Evolutionary conservation across 352 stramenopile species (phyloP), one percentile per base, ranked within the genome.

Genomic region (Detonula confervacea): DNA sequence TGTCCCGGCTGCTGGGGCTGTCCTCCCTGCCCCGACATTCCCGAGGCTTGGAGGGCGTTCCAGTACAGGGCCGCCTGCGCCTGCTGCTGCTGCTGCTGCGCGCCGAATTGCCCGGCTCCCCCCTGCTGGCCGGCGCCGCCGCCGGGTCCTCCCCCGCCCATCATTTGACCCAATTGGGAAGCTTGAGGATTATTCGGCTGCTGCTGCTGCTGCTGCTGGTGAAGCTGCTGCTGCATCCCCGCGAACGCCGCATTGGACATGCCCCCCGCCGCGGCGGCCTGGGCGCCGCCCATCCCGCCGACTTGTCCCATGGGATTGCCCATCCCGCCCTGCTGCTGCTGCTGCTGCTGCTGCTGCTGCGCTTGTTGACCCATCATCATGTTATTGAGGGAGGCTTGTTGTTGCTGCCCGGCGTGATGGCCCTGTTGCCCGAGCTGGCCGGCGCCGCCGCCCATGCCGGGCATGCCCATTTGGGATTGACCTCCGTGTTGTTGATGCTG

Each of bases 141-240:
- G 7, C 27, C n/a, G 12, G 39, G 18, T 55, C 35, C 25, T 24
- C 18, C 35, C 25, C 55, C 49, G 30, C 49, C 49, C 44, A 63
- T 42, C 20, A 80, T 42, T 35, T 56, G 57, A 37, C 51, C 51
- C 20, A 44, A 35, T 2, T 42, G 29, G 25, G 14, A 14, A 16
- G 49, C 44, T 42, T 65, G 63, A 54, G 20, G n/a, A 22, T 35
- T 16, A 9, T 78, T 62, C 25, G 54, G 68, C 8, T 67, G 68
- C 22, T 70, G 62, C 14, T 54, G 46, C 47, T 30, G 59, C 33
- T 57, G 37, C 47, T 29, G 24, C 30, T 84, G 73, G 39, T 86
- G 65, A 55, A 90, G 73, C 59, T 89, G 68, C 11, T 63, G 47
- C 47, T 82, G 66, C 67, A 85, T 61, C 51, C 83, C 68, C 63